Evolutionary conservation across 208 protist genomes (phyloP).

Genomic region (Histomonas meleagridis): DNA sequence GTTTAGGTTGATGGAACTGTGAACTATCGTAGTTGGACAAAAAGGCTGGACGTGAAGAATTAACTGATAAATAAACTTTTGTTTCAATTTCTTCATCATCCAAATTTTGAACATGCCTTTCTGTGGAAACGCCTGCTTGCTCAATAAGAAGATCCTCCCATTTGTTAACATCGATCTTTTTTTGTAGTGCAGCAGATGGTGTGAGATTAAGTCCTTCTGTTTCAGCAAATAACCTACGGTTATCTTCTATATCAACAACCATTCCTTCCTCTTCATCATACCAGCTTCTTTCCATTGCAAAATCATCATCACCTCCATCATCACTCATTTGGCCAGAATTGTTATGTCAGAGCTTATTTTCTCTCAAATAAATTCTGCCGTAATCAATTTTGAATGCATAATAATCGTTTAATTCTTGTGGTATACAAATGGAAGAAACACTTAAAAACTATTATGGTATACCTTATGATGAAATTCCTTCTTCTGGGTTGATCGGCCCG

Average conservation of each 20-base stretch:
- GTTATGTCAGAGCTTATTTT: no score
- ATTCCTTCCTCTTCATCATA: background rate
- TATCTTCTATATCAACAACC: background rate
- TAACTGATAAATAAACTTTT: background rate
- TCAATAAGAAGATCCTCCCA: background rate
- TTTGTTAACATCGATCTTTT: background rate
- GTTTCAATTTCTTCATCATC: conserved; percentile 31
- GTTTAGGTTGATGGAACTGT: background rate
- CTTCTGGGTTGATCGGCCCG: no score
- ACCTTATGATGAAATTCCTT: no score
- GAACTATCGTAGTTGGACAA: background rate
- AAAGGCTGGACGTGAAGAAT: background rate
- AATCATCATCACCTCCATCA: background rate
- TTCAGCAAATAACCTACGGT: background rate
- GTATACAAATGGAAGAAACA: no score
- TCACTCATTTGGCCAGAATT: no score
- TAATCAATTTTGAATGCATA: no score
- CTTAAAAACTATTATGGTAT: no score
- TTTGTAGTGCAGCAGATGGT: background rate
- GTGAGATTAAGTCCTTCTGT: background rate
- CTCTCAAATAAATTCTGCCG: no score
- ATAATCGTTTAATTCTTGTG: no score
- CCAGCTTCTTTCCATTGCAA: background rate
- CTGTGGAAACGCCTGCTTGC: background rate
- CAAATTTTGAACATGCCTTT: background rate